Evolutionary conservation across 2,329 filamentous ascomycete species (phyloP), one percentile per base, ranked within the genome.

Genomic region (Alternaria metachromatica): DNA sequence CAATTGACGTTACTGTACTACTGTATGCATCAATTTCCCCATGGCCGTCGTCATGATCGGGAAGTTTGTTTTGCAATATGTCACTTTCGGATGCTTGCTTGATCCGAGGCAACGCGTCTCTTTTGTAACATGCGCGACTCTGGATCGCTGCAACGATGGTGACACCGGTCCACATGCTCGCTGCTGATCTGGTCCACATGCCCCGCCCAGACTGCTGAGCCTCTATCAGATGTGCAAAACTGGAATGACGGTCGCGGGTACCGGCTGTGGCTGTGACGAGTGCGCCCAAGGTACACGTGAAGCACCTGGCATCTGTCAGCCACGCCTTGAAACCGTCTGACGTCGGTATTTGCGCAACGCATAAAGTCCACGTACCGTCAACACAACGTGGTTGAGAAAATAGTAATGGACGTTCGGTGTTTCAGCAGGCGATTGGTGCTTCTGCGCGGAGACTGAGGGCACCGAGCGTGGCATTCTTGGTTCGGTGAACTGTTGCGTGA

Each of bases 301-400:
- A 26, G 58, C 48, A 55, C 37, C 55, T 65, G 62, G 18, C 58
- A 60, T 41, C 61, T 64, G 61, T 61, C 61, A 61, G 45, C 43
- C 33, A 57, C 21, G 58, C 44, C 9, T 25, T 46, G 26, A 55
- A 48, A 60, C 43, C 50, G 23, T 48, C 23, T 49, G 37, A 46
- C 20, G 15, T 45, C 20, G 26, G 20, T 41, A 30, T 23, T 11
- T 37, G 18, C 15, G 8, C 11, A 46, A 28, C 45, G 54, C 58
- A 50, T 57, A 10, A 57, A 50, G 41, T 20, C 7, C 12, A 58
- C 37, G 28, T 62, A 50, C 54, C 21, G 25, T 41, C 44, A 20
- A 46, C 54, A 30, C 41, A 26, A 55, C 25, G 37, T 37, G 53
- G 51, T 21, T 37, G 28, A 37, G 15, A 28, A n/a, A 37, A 37